Base-by-base conservation (phyloP, 2,329 filamentous ascomycete species). In the Aspergillus sp. region DNA sequence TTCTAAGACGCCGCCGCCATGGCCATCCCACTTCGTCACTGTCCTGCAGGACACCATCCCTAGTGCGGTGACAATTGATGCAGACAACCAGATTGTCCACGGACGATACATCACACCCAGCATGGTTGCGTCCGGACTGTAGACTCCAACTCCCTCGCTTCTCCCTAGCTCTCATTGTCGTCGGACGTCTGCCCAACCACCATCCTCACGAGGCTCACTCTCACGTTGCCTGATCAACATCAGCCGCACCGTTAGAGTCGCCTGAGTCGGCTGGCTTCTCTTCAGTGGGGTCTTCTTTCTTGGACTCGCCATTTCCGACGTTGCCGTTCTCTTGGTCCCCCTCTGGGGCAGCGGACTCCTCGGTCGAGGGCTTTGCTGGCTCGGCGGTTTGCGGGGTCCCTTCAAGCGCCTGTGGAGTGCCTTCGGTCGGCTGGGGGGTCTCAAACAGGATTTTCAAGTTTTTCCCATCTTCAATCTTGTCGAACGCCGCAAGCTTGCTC, bases 381-480 rank as follows among this genome's bases (percentile, higher is more conserved):
- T 65, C 64, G 16, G 60, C 52, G 35, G 51, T 40, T 36, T 69
- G 61, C 45, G 57, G 40, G 24, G 58, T 47, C 42, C 61, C 60
- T 49, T 61, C 57, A 19, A 57, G 33, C 20, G 53, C 32, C 22
- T 60, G 56, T 16, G 60, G 54, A 11, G 55, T 56, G 22, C 42
- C 45, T 47, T 62, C 58, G 33, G 44, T 30, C 19, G 60, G 49
- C 44, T 62, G 55, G 44, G 65, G 53, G 11, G 45, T 53, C 49
- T 73, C 72, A 52, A 80, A 79, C 53, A 82, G 73, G 53, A 73
- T 69, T 55, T 81, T 75, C 54, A 85, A 67, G 57, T 90, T 89
- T 66, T 88, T 88, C 38, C 88, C 86, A 59, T 91, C 86, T 50
- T 96, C 91, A 45, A 96, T 88, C 70, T 88, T 90, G 70, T 97